Base-by-base conservation (phyloP, 83 land plant species). In the Thuja plicata region DNA sequence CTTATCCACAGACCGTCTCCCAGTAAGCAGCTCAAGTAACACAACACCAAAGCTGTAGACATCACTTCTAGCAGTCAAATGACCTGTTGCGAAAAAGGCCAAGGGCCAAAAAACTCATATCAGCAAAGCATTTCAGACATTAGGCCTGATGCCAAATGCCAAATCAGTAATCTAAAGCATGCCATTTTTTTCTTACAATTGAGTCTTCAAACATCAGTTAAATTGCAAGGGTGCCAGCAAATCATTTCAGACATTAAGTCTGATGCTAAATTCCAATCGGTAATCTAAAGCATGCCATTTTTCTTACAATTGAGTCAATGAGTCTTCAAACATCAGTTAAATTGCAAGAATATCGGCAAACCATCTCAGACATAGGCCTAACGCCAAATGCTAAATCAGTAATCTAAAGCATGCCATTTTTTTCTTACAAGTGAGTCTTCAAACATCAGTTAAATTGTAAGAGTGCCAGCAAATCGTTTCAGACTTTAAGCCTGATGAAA, bases 1-100 rank as follows among this genome's bases (percentile, higher is more conserved):
- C 86, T 94, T 96, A 81, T 96, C 97, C 82, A 96, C 94, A 30
- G 97, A 93, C 60, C 89, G 88, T 38, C 96, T 89, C 37, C 97
- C 97, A 15, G 97, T 96, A 40, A 80, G 83, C 83, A 87, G 88
- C 79, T 87, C 88, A 37, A 87, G 79, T 12, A 87, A 78, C 50
- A 87, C 88, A 87, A 87, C 88, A 80, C 88, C 88, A 87, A 87
- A 87, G 76, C 78, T 87, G 79, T 87, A 87, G 79, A 87, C 88
- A 60, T 87, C 88, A 87, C 88, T 87, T 38, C 88, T 87, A 71
- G 88, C 78, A 66, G 78, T 62, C 73, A 60, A 85, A n/a, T 60
- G 76, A 87, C 71, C 79, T 66, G 76, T 82, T 24, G 43, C 30
- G 24, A 7, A 81, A 82, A 27, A 43, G 41, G 32, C n/a, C 54